Evolutionary conservation across 352 stramenopile species (phyloP).

Genomic region (Globisporangium ultimum): DNA sequence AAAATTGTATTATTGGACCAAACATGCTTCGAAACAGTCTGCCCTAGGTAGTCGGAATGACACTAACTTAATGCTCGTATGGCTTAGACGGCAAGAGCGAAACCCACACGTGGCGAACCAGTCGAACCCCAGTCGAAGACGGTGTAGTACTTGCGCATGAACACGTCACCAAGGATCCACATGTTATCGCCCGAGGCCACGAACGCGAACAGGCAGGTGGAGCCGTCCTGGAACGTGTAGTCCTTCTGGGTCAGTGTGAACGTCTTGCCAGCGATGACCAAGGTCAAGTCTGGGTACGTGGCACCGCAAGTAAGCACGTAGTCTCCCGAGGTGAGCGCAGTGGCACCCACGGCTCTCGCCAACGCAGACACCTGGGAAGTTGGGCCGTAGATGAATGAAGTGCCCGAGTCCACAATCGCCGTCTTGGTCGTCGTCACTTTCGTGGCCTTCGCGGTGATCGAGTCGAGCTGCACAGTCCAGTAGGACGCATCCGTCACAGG

Average conservation of each 20-base stretch:
- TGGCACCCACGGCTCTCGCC: slow-evolving; percentile 45
- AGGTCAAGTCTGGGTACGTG: slow-evolving; percentile 84
- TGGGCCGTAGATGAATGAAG: slow-evolving; percentile 17
- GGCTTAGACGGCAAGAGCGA: slow-evolving; percentile 50
- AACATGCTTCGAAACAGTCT: too few relatives aligned
- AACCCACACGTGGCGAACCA: slow-evolving; percentile 64
- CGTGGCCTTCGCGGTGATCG: slow-evolving; percentile 27
- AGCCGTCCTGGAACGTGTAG: slow-evolving; percentile 82
- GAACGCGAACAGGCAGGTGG: slow-evolving; percentile 17
- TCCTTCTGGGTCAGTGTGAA: slow-evolving; percentile 87
- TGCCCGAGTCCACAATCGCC: slow-evolving; percentile 27
- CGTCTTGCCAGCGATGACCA: slow-evolving; percentile 81
- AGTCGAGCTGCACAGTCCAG: slow-evolving; percentile 34
- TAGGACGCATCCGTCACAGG: slow-evolving; percentile 18
- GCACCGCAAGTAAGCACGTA: slow-evolving; percentile 91
- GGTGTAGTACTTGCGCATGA: slow-evolving; percentile 93
- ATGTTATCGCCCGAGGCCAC: slow-evolving; percentile 1
- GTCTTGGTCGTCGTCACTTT: slow-evolving; percentile 13
- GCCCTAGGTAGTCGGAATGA: too few relatives aligned
- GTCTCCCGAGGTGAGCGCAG: slow-evolving; percentile 86
- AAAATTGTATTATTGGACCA: too few relatives aligned
- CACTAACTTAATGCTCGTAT: neutral
- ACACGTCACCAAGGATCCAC: slow-evolving; percentile 82
- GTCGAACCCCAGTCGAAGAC: slow-evolving; percentile 83
- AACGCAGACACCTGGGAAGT: slow-evolving; percentile 16